Evolutionary conservation across 768 basidiomycete species (phyloP).

Genomic region (Mrakia hoshinonis): DNA sequence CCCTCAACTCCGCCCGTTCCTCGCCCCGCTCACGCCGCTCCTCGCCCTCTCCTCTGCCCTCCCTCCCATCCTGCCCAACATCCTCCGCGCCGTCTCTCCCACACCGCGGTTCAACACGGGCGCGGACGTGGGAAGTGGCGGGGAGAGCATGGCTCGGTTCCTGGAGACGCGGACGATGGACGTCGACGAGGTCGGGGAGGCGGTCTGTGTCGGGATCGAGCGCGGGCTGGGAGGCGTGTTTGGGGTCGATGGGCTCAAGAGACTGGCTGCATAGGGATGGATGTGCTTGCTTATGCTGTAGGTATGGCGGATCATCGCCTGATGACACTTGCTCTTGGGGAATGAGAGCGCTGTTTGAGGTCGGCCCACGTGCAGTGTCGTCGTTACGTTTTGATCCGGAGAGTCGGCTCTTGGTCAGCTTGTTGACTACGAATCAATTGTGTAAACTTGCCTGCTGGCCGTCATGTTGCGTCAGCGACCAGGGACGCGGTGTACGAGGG

Average conservation of each 20-base stretch:
- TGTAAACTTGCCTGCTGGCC: too few species aligned
- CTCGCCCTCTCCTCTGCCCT: slow-evolving; percentile 70
- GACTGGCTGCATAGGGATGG: neutral
- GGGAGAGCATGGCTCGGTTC: slow-evolving; percentile 41
- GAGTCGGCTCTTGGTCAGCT: too few species aligned
- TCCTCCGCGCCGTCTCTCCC: slow-evolving; percentile 51
- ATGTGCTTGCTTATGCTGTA: too few species aligned
- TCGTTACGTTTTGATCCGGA: too few species aligned
- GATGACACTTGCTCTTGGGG: too few species aligned
- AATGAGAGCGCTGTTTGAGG: too few species aligned
- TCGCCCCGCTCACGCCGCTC: slow-evolving; percentile 71
- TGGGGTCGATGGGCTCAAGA: slow-evolving; percentile 6
- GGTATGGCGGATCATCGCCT: too few species aligned
- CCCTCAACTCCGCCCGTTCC: slow-evolving; percentile 81
- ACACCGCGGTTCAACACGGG: slow-evolving; percentile 35
- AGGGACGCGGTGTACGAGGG: too few species aligned
- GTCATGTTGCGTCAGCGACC: too few species aligned
- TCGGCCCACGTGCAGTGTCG: too few species aligned
- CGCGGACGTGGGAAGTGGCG: slow-evolving; percentile 33
- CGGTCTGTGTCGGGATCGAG: slow-evolving; percentile 46
- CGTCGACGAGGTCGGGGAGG: slow-evolving; percentile 87
- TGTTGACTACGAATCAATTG: too few species aligned
- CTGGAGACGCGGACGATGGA: slow-evolving; percentile 83
- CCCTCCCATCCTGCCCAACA: slow-evolving; percentile 57
- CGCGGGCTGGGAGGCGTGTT: neutral